Percentiles rank a stretch among this genome's conserved stretches.
Evolutionary conservation across 257 asterid species (phyloP).

Genomic region (Primulina eburnea): DNA sequence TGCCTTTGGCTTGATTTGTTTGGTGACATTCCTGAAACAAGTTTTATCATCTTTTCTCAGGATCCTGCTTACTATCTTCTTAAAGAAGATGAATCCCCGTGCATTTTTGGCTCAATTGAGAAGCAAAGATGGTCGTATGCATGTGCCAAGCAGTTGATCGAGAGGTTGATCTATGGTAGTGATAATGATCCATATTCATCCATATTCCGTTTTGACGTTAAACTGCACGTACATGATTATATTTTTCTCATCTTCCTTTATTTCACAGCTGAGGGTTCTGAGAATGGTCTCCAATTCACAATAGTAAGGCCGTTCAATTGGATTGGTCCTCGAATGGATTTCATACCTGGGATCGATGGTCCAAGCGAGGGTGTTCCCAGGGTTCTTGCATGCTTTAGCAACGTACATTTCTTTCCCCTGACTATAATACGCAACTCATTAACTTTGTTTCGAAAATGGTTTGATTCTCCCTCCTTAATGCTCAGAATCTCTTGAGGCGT

Average conservation of each 20-base stretch:
- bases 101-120: slow-evolving; percentile 93
- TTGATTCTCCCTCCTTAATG: slow-evolving; percentile 7
- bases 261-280: slow-evolving; percentile 97
- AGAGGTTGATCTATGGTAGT: slow-evolving; percentile 87
- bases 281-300: slow-evolving; percentile 87
- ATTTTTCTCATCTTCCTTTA: slow-evolving; percentile 13
- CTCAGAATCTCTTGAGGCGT: slow-evolving; percentile 76
- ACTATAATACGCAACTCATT: too few relatives aligned
- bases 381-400: slow-evolving; percentile 98
- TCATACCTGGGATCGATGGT: slow-evolving; percentile 95
- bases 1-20: too few relatives aligned
- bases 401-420: slow-evolving; percentile 34
- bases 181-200: slow-evolving; percentile 27
- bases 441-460: slow-evolving; percentile 8
- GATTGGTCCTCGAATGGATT: slow-evolving; percentile 99
- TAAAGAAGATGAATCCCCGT: slow-evolving; percentile 83
- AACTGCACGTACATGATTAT: not conserved
- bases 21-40: not conserved
- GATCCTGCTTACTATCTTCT: slow-evolving; percentile 85
- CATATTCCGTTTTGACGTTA: slow-evolving; percentile 1
- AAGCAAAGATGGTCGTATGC: slow-evolving; percentile 99
- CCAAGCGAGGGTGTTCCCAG: slow-evolving; percentile 98
- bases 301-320: slow-evolving; percentile 97
- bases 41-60: slow-evolving; percentile 39
- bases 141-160: slow-evolving; percentile 90